Evolutionary conservation across 2,329 filamentous ascomycete genomes (phyloP).

Genomic region (Neoascochyta sp.): DNA sequence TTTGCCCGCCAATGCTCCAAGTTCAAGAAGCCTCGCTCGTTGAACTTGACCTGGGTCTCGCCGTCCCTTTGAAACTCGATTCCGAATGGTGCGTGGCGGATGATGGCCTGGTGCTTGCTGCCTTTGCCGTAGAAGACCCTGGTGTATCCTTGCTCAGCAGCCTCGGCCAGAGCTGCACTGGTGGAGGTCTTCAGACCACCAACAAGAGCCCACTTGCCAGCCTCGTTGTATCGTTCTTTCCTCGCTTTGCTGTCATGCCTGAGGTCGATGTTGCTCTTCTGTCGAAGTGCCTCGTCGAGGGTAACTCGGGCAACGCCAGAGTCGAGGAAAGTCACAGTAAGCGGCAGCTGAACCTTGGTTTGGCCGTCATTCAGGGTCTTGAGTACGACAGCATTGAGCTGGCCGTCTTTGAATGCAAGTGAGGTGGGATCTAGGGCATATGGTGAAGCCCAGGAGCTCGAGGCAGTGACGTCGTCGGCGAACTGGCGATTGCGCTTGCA

Average conservation of each 20-base stretch:
- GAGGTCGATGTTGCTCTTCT: conserved; percentile 83
- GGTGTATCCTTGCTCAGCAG: conserved; percentile 65
- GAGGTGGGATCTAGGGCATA: conserved; percentile 73
- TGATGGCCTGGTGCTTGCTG: conserved; percentile 73
- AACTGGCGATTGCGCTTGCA: conserved; percentile 91
- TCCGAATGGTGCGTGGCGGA: conserved; percentile 76
- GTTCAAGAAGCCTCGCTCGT: conserved; percentile 85
- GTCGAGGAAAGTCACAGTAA: conserved; percentile 83
- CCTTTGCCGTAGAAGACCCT: conserved; percentile 73
- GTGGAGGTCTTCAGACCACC: conserved; percentile 73
- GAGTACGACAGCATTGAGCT: conserved; percentile 74
- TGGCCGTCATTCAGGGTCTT: conserved; percentile 67
- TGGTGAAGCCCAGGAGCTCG: conserved; percentile 71
- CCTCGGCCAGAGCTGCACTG: conserved; percentile 63
- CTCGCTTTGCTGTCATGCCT: conserved; percentile 77
- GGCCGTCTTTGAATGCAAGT: conserved; percentile 71
- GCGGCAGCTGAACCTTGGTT: conserved; percentile 72
- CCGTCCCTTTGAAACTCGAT: conserved; percentile 86
- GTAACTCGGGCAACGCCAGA: conserved; percentile 84
- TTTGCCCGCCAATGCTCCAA: conserved; percentile 94
- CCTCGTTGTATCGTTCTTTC: conserved; percentile 94
- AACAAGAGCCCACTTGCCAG: conserved; percentile 78
- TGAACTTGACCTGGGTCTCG: conserved; percentile 77
- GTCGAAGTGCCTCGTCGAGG: conserved; percentile 85
- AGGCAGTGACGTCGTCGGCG: conserved; percentile 69